A percentile compares a stretch with the other conserved stretches of the same genome.
These are phyloP conservation scores for Wallacemonas rigidus DNA, from an alignment of 208 protist genomes.

Conservation along the genomic window DNA sequence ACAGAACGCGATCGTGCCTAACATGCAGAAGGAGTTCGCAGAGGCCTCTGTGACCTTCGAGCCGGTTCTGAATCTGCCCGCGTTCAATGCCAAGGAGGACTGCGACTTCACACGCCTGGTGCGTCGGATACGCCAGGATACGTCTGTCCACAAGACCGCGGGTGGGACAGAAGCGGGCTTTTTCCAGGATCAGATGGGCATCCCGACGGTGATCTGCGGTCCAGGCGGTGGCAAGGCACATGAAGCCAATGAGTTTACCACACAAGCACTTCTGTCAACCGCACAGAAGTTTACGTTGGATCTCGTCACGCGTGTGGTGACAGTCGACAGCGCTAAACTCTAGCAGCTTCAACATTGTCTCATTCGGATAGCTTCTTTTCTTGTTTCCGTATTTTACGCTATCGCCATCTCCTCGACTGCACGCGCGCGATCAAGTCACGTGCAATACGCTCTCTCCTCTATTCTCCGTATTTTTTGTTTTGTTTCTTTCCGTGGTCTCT, in stretches of 20 bases:
- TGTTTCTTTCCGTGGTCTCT: no score
- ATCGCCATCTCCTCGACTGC: no score
- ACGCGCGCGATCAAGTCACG: no score
- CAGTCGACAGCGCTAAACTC: no score
- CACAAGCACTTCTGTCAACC: conserved; percentile 27
- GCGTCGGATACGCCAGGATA: conserved; percentile 19
- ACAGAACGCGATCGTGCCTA: conserved; percentile 23
- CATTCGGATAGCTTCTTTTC: no score
- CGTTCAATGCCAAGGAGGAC: conserved; percentile 39
- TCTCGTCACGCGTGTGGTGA: no score
- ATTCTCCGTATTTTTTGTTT: no score
- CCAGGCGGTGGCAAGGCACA: conserved; percentile 47
- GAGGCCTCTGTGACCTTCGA: conserved; percentile 27
- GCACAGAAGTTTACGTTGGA: no score
- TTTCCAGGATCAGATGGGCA: conserved; percentile 42
- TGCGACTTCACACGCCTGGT: conserved; percentile 34
- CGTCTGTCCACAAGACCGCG: conserved; percentile 21
- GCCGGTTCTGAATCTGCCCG: conserved; percentile 5
- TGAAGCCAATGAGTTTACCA: conserved; percentile 58
- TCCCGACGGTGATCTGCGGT: conserved; percentile 48
- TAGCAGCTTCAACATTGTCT: no score
- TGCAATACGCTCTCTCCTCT: no score
- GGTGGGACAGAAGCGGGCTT: conserved; percentile 53
- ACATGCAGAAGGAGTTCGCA: conserved; percentile 44
- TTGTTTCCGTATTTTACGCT: no score